Evolutionary conservation across 371 early-diverging fungal genomes (phyloP).

Genomic region (Mucor plumbeus): DNA sequence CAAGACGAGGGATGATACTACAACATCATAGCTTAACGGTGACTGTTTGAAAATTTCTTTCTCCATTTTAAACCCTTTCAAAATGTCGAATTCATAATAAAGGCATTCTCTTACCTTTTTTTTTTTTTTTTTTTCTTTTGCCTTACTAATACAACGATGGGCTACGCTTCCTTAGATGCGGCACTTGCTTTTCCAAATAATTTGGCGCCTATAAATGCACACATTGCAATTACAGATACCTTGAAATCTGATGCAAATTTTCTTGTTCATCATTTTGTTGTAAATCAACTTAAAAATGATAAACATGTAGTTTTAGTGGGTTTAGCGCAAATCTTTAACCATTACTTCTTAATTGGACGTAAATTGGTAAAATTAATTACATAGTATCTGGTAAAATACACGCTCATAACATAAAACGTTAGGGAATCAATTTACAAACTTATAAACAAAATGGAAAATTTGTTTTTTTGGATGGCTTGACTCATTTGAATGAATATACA

Average conservation of each 20-base stretch:
- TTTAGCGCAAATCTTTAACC: conserved; percentile 68
- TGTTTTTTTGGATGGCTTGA: conserved; percentile 67
- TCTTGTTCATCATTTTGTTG: conserved; percentile 73
- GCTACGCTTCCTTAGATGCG: conserved; percentile 56
- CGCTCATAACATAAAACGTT: background rate
- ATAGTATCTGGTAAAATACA: background rate
- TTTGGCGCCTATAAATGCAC: conserved; percentile 52
- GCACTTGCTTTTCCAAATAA: conserved; percentile 55
- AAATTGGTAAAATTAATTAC: conserved; percentile 58
- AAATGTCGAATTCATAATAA: background rate
- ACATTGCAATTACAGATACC: conserved; percentile 68
- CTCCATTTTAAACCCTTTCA: background rate
- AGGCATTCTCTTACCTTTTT: background rate
- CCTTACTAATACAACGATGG: conserved; percentile 37
- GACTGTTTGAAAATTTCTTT: conserved; percentile 7
- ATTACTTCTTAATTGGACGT: conserved; percentile 68
- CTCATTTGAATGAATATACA: conserved; percentile 58
- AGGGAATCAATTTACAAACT: conserved; percentile 69
- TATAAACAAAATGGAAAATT: conserved; percentile 59
- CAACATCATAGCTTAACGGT: background rate
- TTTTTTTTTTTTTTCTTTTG: background rate
- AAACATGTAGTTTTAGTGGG: conserved; percentile 68
- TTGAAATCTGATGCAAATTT: conserved; percentile 71
- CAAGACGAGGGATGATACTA: background rate
- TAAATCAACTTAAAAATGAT: conserved; percentile 65